phyloP scores from a whole-genome alignment of 2,329 filamentous ascomycete genomes.

The Aureobasidium mangrovei region DNA sequence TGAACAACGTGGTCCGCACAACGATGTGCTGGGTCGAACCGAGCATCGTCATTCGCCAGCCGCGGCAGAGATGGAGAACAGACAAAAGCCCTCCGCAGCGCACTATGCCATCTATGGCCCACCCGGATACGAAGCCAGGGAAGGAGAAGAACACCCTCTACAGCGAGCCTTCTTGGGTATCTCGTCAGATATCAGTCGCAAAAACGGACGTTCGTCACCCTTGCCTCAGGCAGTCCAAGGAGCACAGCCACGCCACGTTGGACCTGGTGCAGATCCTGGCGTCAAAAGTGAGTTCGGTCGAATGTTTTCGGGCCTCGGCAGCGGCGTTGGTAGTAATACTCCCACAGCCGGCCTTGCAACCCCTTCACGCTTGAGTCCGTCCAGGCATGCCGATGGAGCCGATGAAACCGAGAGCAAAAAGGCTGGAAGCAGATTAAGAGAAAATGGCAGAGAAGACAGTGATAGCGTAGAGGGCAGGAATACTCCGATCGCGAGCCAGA shows the following conservation, averaged over 20 bases:
- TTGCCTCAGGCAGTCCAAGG: slow-evolving; percentile 90
- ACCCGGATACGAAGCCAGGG: slow-evolving; percentile 7
- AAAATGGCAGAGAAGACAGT: slow-evolving; percentile 26
- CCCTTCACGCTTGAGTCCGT: slow-evolving; percentile 35
- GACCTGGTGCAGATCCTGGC: slow-evolving; percentile 71
- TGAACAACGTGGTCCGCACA: slow-evolving; percentile 11
- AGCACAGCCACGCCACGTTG: slow-evolving; percentile 70
- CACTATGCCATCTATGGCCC: slow-evolving; percentile 7
- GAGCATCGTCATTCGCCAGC: slow-evolving; percentile 9
- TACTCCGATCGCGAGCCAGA: slow-evolving; percentile 36
- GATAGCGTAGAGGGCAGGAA: slow-evolving; percentile 28
- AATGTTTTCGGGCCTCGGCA: slow-evolving; percentile 90
- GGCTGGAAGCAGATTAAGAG: background rate
- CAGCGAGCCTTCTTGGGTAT: slow-evolving; percentile 62
- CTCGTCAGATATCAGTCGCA: slow-evolving; percentile 63
- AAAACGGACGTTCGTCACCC: slow-evolving; percentile 76
- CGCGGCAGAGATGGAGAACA: background rate
- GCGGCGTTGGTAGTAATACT: slow-evolving; percentile 51
- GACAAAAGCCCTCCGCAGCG: background rate
- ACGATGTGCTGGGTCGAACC: background rate
- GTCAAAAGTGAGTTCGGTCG: slow-evolving; percentile 93
- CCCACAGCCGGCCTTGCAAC: slow-evolving; percentile 41
- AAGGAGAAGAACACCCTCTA: slow-evolving; percentile 23
- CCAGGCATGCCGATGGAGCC: slow-evolving; percentile 23
- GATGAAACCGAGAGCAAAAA: slow-evolving; percentile 18